A percentile compares a stretch with the other conserved stretches of the same genome.
phyloP scores from a whole-genome alignment of 2,329 filamentous ascomycete species.

The Cladosporium sp. region DNA sequence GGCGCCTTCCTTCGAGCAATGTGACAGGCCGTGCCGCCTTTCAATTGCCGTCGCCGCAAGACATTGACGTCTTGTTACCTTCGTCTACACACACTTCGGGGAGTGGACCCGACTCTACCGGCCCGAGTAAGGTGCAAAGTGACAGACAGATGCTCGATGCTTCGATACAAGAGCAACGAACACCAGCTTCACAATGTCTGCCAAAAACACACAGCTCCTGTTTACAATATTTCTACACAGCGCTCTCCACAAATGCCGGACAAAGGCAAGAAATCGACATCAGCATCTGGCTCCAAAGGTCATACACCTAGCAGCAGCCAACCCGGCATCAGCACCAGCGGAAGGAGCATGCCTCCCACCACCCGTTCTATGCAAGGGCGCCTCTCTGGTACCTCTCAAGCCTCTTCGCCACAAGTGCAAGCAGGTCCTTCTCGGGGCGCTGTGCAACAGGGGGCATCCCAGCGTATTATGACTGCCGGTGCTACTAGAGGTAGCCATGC shows the following conservation, averaged over 20 bases:
- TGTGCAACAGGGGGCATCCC: neutral
- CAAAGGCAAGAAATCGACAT: neutral
- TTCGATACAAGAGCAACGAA: neutral
- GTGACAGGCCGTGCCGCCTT: neutral
- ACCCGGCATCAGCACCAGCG: neutral
- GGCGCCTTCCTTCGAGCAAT: neutral
- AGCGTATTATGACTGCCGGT: neutral
- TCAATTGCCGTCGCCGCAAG: neutral
- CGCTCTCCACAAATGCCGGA: neutral
- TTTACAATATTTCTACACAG: neutral
- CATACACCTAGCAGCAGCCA: neutral
- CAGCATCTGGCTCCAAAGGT: neutral
- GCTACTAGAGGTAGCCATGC: neutral
- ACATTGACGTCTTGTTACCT: neutral
- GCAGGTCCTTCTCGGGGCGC: slow-evolving; percentile 2
- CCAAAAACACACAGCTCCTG: neutral
- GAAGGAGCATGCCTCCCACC: slow-evolving; percentile 14
- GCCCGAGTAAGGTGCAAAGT: neutral
- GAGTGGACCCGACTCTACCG: neutral
- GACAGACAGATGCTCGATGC: neutral
- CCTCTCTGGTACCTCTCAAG: slow-evolving; percentile 1
- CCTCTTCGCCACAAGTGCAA: neutral
- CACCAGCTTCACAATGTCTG: neutral
- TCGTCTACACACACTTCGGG: neutral
- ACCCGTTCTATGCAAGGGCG: slow-evolving; percentile 5